Conservation (phyloP, 331 rosid species). For the Saraca asoca region DNA sequence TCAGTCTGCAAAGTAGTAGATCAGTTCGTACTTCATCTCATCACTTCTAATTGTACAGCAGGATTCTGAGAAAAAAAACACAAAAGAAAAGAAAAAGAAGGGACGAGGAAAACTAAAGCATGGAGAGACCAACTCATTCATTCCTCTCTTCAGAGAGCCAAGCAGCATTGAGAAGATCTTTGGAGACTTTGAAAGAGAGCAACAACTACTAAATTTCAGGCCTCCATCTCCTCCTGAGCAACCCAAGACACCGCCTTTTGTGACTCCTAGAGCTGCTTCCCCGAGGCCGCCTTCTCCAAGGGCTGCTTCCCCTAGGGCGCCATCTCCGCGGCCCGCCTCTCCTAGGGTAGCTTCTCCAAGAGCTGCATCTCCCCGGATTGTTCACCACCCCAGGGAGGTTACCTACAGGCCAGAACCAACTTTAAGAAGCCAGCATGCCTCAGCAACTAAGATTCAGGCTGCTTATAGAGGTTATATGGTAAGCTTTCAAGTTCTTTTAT, state of each 20-base stretch:
- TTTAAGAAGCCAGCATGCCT: constrained; percentile 57
- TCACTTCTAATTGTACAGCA: constrained; percentile 34
- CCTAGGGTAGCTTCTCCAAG: constrained; percentile 52
- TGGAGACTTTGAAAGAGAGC: constrained; percentile 94
- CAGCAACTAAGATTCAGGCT: constrained; percentile 88
- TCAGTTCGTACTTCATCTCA: constrained; percentile 13
- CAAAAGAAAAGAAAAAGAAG: constrained; percentile 85
- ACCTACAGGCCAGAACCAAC: constrained; percentile 68
- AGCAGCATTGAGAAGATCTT: constrained; percentile 95
- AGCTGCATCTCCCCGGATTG: constrained; percentile 49
- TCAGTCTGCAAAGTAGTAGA: constrained; percentile 11
- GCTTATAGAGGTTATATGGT: constrained; percentile 87
- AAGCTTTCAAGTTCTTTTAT: constrained; percentile 40
- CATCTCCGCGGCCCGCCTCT: constrained; percentile 50
- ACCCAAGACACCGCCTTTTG: constrained; percentile 61
- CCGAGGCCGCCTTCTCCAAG: constrained; percentile 53
- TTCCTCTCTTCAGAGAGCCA: constrained; percentile 86
- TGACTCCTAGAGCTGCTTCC: constrained; percentile 58
- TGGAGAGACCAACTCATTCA: constrained; percentile 81
- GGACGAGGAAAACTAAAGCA: constrained; percentile 64
- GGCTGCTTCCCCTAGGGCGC: constrained; percentile 32
- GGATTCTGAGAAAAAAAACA: constrained; percentile 67
- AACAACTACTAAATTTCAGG: constrained; percentile 52
- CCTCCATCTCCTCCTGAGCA: constrained; percentile 69
- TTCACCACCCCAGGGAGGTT: constrained; percentile 57